A percentile compares a stretch with the other conserved stretches of the same genome.
phyloP scores from a whole-genome alignment of 2,329 filamentous ascomycete genomes.

The Penicillium sp. region DNA sequence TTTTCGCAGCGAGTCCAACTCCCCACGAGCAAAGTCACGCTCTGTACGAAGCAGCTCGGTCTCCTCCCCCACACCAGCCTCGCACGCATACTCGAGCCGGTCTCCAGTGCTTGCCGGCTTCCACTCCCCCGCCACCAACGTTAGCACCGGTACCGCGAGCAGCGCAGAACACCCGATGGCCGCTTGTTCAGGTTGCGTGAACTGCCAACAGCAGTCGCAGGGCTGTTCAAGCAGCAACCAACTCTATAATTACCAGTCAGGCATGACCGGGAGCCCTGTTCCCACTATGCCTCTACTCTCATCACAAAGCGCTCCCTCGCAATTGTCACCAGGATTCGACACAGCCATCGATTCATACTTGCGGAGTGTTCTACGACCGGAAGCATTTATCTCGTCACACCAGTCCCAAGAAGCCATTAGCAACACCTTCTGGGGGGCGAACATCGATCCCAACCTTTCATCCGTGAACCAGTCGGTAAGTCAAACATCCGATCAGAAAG shows the following conservation, averaged over 20 bases:
- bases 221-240: neutral
- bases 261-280: neutral
- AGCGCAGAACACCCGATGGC: neutral
- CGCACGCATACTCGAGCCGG: neutral
- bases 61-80: constrained; percentile 3
- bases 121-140: constrained; percentile 1
- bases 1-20: constrained; percentile 1
- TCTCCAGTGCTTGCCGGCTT: constrained; percentile 1
- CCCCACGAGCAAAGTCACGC: neutral
- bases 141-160: neutral
- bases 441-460: constrained; percentile 9
- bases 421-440: constrained; percentile 7
- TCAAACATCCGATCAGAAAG: too few species aligned
- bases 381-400: constrained; percentile 5
- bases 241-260: constrained; percentile 1
- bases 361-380: constrained; percentile 9
- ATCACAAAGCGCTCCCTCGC: neutral
- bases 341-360: constrained; percentile 8
- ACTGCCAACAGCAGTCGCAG: constrained; percentile 1
- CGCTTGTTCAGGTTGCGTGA: constrained; percentile 2
- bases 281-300: neutral
- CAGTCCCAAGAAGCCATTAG: constrained; percentile 1
- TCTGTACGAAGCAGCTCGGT: constrained; percentile 4
- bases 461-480: constrained; percentile 4
- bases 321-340: constrained; percentile 1